Evolutionary conservation across 352 stramenopile genomes (phyloP).

Genomic region (Pelagophyceae sp.): DNA sequence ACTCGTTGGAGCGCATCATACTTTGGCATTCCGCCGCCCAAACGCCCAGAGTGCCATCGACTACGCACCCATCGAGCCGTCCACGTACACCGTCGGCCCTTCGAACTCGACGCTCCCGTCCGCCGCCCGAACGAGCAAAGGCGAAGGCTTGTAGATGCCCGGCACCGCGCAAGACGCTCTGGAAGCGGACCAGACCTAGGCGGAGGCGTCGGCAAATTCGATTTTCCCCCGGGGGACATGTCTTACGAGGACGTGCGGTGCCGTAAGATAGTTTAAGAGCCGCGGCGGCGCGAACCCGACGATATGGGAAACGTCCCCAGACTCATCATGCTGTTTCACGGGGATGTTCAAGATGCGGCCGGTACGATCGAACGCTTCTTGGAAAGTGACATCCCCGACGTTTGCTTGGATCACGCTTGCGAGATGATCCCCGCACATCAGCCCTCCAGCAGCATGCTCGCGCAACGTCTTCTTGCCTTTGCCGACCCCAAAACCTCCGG

Average conservation of each 20-base stretch:
- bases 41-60: too few species aligned
- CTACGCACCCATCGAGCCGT: constrained; percentile 47
- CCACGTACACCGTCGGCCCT: constrained; percentile 50
- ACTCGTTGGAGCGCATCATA: too few species aligned
- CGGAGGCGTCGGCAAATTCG: too few species aligned
- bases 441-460: not conserved
- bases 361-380: constrained; percentile 92
- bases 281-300: constrained; percentile 71
- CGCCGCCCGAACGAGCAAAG: constrained; percentile 85
- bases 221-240: too few species aligned
- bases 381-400: constrained; percentile 95
- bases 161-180: constrained; percentile 88
- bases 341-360: constrained; percentile 97
- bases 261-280: constrained; percentile 95
- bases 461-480: not conserved
- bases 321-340: constrained; percentile 76
- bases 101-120: constrained; percentile 58
- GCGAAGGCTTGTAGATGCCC: constrained; percentile 81
- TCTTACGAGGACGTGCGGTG: constrained; percentile 93
- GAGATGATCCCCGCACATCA: constrained; percentile 42
- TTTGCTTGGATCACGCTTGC: constrained; percentile 55
- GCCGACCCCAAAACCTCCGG: not conserved
- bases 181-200: constrained; percentile 92
- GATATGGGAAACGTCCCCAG: not conserved
- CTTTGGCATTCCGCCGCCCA: too few species aligned